phyloP scores from a whole-genome alignment of 768 basidiomycete species.

The Mycena latifolia region DNA sequence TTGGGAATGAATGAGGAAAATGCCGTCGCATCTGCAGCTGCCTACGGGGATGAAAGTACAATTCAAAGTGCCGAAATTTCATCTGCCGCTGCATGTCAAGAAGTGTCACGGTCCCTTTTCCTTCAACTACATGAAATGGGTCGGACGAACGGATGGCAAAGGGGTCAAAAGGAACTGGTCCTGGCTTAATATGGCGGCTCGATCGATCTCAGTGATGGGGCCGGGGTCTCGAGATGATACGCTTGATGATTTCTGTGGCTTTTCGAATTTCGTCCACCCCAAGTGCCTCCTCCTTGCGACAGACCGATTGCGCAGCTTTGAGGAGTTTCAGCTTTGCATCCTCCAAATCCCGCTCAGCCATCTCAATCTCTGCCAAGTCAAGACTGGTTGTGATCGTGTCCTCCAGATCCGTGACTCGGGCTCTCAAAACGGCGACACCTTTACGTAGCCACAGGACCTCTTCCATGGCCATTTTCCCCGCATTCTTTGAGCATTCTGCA shows the following conservation, averaged over 20 bases:
- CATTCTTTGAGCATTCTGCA: neutral
- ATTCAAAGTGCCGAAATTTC: constrained; percentile 42
- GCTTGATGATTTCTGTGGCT: constrained; percentile 40
- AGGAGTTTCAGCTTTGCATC: no score
- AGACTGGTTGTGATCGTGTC: neutral
- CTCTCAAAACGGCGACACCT: neutral
- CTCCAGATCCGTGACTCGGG: neutral
- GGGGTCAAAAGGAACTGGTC: constrained; percentile 49
- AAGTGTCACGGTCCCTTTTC: constrained; percentile 40
- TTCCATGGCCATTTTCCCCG: neutral
- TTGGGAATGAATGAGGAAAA: neutral
- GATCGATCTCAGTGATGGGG: constrained; percentile 33
- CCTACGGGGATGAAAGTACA: neutral
- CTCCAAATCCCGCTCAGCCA: no score
- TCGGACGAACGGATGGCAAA: constrained; percentile 49
- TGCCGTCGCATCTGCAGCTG: neutral
- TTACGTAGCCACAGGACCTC: neutral
- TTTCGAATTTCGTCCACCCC: constrained; percentile 33
- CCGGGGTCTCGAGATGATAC: constrained; percentile 39
- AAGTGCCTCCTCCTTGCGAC: no score
- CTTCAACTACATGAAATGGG: constrained; percentile 42
- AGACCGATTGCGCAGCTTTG: no score
- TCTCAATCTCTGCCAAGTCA: no score
- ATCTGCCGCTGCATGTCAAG: constrained; percentile 35
- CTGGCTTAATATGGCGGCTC: constrained; percentile 30